These are phyloP conservation scores for Neurospora sp. DNA, from an alignment of 495 filamentous ascomycete genomes.

Conservation along the genomic window DNA sequence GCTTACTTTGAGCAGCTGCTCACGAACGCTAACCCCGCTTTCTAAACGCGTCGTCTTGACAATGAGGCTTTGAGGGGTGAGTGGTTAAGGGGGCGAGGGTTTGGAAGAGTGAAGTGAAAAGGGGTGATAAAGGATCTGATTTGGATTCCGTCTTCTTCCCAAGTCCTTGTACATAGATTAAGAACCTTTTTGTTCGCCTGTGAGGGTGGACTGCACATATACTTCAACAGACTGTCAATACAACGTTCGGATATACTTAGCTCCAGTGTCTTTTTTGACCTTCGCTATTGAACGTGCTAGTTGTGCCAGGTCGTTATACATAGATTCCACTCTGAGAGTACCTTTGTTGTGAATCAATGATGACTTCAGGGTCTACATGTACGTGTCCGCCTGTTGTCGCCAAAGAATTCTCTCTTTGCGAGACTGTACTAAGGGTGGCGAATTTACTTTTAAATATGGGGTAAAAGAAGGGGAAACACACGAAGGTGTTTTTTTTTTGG, in stretches of 20 bases:
- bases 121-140: background rate
- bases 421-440: too few species aligned
- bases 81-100: background rate
- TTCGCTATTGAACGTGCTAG: background rate
- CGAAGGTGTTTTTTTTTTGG: too few species aligned
- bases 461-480: too few species aligned
- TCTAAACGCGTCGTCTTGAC: slow-evolving; percentile 15
- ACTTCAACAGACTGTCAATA: background rate
- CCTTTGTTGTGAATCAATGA: background rate
- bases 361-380: background rate
- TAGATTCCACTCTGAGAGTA: background rate
- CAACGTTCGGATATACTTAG: background rate
- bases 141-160: background rate
- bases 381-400: background rate
- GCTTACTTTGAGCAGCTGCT: slow-evolving; percentile 65
- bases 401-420: background rate
- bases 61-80: background rate
- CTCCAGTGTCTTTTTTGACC: background rate
- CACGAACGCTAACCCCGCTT: slow-evolving; percentile 54
- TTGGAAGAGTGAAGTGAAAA: background rate
- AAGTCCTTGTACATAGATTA: background rate
- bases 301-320: background rate
- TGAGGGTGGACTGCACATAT: background rate
- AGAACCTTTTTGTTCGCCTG: background rate
- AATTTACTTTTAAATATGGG: too few species aligned